Evolutionary conservation across 2,329 filamentous ascomycete genomes (phyloP).

Genomic region (Nothophoma quercina): DNA sequence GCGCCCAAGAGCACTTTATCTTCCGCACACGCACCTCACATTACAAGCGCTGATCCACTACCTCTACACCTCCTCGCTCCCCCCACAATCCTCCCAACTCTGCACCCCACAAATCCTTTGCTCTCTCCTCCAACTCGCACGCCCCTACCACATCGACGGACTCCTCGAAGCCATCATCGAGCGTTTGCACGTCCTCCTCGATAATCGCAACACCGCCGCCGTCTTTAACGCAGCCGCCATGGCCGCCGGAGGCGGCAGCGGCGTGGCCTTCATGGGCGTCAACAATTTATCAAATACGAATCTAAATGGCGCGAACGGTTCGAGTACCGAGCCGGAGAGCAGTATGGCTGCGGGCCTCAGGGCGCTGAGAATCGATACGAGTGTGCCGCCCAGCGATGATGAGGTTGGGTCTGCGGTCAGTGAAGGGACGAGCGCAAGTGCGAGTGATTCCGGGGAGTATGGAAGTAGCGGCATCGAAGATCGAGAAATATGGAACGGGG

Average conservation of each 20-base stretch:
- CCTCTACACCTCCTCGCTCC: conserved; percentile 90
- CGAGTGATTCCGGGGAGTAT: conserved; percentile 45
- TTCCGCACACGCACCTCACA: conserved; percentile 90
- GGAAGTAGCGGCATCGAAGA: conserved; percentile 48
- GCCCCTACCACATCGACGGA: conserved; percentile 92
- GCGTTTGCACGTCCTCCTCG: conserved; percentile 84
- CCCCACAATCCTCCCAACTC: conserved; percentile 75
- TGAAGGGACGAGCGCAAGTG: conserved; percentile 40
- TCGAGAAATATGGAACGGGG: conserved; percentile 78
- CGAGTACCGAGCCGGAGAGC: conserved; percentile 27
- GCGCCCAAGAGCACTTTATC: conserved; percentile 87
- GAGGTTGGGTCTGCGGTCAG: conserved; percentile 46
- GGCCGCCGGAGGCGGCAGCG: conserved; percentile 91
- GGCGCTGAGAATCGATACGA: conserved; percentile 60
- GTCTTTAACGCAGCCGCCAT: conserved; percentile 99
- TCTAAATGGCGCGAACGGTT: conserved; percentile 40
- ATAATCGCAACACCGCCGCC: conserved; percentile 92
- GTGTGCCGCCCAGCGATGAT: conserved; percentile 49
- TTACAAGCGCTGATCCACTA: conserved; percentile 90
- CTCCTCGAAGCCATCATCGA: conserved; percentile 92
- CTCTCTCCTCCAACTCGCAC: conserved; percentile 89
- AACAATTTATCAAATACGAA: conserved; percentile 33
- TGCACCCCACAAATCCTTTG: conserved; percentile 96
- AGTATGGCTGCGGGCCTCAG: conserved; percentile 46
- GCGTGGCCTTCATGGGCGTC: conserved; percentile 68